These are phyloP conservation scores for Chlamydomonas eustigma DNA, from an alignment of 139 green algal species.

Conservation along the genomic window DNA sequence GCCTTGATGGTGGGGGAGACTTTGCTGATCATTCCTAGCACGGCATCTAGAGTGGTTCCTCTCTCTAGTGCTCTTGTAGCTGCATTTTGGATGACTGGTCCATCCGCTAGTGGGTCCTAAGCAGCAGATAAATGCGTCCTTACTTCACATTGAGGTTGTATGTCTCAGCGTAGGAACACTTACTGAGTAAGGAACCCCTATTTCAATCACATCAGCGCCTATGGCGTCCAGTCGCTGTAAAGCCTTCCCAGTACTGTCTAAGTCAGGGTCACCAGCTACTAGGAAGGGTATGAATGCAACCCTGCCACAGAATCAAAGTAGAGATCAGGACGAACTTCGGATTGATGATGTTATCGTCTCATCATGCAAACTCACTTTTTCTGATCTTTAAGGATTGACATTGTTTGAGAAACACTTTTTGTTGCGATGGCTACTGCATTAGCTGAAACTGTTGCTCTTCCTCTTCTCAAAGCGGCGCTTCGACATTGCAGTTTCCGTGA, in stretches of 20 bases:
- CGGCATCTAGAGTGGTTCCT: slow-evolving; percentile 70
- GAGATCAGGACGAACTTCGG: too few species aligned
- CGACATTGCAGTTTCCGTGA: too few species aligned
- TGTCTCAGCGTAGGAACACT: too few species aligned
- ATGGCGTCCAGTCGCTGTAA: slow-evolving; percentile 65
- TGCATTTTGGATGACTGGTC: slow-evolving; percentile 89
- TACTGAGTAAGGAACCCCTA: slow-evolving; percentile 81
- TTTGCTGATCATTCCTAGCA: slow-evolving; percentile 66
- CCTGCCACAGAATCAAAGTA: too few species aligned
- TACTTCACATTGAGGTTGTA: too few species aligned
- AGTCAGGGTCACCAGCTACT: slow-evolving; percentile 90
- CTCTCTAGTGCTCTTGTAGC: slow-evolving; percentile 81
- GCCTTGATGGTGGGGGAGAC: slow-evolving; percentile 68
- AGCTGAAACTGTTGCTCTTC: not conserved
- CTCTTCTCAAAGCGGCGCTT: too few species aligned
- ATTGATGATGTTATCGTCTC: too few species aligned
- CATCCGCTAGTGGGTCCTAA: slow-evolving; percentile 93
- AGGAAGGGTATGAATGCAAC: slow-evolving; percentile 94
- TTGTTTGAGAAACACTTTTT: not conserved
- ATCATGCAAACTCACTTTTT: too few species aligned
- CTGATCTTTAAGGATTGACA: too few species aligned
- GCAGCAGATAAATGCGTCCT: too few species aligned
- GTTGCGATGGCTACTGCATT: not conserved
- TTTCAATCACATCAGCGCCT: slow-evolving; percentile 94
- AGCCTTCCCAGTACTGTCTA: slow-evolving; percentile 82